phyloP scores from a whole-genome alignment of 805 yeast species.

The Wickerhamiella dianesei region DNA sequence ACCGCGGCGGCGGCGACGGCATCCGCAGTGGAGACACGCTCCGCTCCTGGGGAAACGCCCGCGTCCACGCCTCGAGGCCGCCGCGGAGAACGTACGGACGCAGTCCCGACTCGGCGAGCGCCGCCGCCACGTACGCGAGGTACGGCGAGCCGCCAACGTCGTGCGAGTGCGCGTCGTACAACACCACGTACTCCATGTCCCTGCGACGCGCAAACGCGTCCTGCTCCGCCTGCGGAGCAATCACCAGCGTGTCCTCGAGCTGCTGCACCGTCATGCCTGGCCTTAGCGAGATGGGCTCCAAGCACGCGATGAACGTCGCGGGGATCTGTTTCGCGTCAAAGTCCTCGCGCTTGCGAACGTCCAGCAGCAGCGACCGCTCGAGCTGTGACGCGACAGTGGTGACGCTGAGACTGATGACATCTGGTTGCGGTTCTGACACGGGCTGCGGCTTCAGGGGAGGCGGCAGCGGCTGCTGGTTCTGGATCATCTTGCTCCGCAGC shows the following conservation, averaged over 20 bases:
- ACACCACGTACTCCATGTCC: slow-evolving; percentile 47
- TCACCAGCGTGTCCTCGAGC: slow-evolving; percentile 46
- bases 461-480: background rate
- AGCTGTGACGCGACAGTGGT: background rate
- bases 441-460: background rate
- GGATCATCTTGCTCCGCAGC: background rate
- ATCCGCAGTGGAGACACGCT: background rate
- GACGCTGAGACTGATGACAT: background rate
- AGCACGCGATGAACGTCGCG: slow-evolving; percentile 45
- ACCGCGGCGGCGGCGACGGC: background rate
- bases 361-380: slow-evolving; percentile 40
- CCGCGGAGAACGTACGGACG: slow-evolving; percentile 35
- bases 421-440: background rate
- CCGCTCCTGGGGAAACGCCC: slow-evolving; percentile 12
- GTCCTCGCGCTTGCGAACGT: slow-evolving; percentile 48
- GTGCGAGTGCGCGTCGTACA: slow-evolving; percentile 39
- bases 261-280: slow-evolving; percentile 44
- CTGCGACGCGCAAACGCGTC: slow-evolving; percentile 39
- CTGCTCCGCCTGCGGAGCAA: slow-evolving; percentile 45
- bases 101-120: slow-evolving; percentile 29
- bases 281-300: slow-evolving; percentile 57
- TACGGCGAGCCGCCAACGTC: slow-evolving; percentile 13
- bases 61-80: slow-evolving; percentile 39
- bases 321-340: slow-evolving; percentile 53
- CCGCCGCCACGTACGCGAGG: slow-evolving; percentile 29